Conservation (phyloP, 148 eudicot genomes). For the Rhododendron henanense region DNA sequence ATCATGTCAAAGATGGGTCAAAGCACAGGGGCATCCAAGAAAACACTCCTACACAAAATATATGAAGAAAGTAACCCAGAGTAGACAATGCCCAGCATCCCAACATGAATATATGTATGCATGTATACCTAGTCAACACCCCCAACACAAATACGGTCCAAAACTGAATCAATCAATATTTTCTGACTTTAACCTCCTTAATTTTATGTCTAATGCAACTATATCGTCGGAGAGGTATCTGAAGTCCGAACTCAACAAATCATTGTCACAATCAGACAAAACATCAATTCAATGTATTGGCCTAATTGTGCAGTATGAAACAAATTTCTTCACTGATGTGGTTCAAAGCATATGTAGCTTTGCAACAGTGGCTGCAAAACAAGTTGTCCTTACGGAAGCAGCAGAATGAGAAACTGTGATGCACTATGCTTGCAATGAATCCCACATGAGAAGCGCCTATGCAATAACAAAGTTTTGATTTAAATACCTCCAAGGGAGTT, state of each 20-base stretch:
- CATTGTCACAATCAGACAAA: not conserved
- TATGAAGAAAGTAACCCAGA: not conserved
- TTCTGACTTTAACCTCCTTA: not conserved
- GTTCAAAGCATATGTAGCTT: not conserved
- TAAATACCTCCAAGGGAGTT: conserved; percentile 77
- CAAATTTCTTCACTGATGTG: not conserved
- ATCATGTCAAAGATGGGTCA: not conserved
- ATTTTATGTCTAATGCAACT: not conserved
- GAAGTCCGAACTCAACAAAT: not conserved
- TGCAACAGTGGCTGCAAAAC: not conserved
- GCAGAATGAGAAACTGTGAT: not conserved
- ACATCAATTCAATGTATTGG: not conserved
- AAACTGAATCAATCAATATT: not conserved
- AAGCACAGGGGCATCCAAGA: not conserved
- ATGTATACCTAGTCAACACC: not conserved
- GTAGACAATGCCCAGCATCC: not conserved
- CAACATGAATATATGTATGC: not conserved
- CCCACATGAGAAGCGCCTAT: not conserved
- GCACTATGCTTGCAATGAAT: not conserved
- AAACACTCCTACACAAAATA: not conserved
- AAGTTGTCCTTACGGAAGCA: not conserved
- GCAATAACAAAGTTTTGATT: not conserved
- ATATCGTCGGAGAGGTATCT: not conserved
- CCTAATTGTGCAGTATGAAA: not conserved
- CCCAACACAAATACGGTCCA: not conserved